Conservation (phyloP, 106 monocot species). For the Hemerocallis citrina region DNA sequence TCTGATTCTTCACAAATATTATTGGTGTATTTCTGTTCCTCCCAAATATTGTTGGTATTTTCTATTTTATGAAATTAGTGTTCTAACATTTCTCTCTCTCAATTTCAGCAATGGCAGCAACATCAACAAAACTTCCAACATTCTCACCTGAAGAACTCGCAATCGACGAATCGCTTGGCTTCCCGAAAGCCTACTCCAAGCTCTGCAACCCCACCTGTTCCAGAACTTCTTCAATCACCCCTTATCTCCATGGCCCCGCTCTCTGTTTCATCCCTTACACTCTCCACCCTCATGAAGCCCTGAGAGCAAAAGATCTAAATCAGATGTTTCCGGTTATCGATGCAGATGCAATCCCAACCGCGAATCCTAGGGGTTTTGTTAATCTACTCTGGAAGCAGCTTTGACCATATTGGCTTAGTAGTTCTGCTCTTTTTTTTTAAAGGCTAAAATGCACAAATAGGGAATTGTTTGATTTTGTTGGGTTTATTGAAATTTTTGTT, state of each 20-base stretch:
- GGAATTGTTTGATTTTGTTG: not conserved
- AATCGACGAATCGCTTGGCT: slow-evolving; percentile 41
- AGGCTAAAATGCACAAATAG: no score
- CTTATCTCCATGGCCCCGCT: slow-evolving; percentile 48
- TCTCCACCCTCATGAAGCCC: slow-evolving; percentile 56
- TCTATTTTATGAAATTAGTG: no score
- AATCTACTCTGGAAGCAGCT: slow-evolving; percentile 90
- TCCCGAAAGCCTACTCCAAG: slow-evolving; percentile 56
- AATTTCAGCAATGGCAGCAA: slow-evolving; percentile 13
- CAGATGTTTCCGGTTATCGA: slow-evolving; percentile 71
- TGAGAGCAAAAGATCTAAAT: slow-evolving; percentile 51
- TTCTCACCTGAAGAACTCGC: slow-evolving; percentile 43
- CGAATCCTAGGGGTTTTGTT: slow-evolving; percentile 50
- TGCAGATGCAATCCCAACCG: slow-evolving; percentile 33
- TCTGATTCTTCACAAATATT: no score
- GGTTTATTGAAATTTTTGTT: not conserved
- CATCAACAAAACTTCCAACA: not conserved
- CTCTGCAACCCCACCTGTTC: slow-evolving; percentile 15
- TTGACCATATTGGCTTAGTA: slow-evolving; percentile 77
- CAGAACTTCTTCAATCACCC: not conserved
- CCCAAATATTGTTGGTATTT: no score
- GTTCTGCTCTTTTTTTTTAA: no score
- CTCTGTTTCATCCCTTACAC: slow-evolving; percentile 47
- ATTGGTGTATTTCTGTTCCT: no score
- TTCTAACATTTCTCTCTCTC: no score